Evolutionary conservation across 257 asterid species (phyloP).

Genomic region (Petunia secreta): DNA sequence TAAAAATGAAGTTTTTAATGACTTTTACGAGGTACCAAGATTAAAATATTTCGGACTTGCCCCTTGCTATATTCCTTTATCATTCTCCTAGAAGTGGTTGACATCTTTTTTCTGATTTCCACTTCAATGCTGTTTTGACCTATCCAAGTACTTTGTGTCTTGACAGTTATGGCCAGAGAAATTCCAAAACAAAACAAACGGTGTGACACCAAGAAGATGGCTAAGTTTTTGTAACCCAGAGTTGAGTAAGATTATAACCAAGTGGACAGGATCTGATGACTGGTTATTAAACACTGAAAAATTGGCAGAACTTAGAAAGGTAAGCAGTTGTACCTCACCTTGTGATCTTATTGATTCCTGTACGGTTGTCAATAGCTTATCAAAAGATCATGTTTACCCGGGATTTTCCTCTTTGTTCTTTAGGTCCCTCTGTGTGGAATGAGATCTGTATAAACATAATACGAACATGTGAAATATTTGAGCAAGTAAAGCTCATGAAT

Average conservation of each 20-base stretch:
- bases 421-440: background rate
- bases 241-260: constrained; percentile 64
- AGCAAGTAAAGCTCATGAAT: background rate
- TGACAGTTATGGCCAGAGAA: constrained; percentile 60
- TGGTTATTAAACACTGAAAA: constrained; percentile 75
- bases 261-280: constrained; percentile 72
- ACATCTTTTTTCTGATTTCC: background rate
- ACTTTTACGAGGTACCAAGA: constrained; percentile 62
- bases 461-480: background rate
- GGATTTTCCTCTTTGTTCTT: background rate
- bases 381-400: background rate
- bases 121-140: background rate
- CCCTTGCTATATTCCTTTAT: background rate
- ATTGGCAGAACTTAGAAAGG: constrained; percentile 74
- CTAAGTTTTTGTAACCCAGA: constrained; percentile 73
- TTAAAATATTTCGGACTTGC: background rate
- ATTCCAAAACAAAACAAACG: constrained; percentile 86
- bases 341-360: background rate
- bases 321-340: constrained; percentile 27
- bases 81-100: background rate
- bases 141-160: background rate
- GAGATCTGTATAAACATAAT: background rate
- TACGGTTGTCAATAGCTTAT: background rate
- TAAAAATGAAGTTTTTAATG: constrained; percentile 75
- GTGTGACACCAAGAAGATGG: constrained; percentile 95